Conservation (phyloP, 257 asterid genomes). For the Fraxinus pennsylvanica region DNA sequence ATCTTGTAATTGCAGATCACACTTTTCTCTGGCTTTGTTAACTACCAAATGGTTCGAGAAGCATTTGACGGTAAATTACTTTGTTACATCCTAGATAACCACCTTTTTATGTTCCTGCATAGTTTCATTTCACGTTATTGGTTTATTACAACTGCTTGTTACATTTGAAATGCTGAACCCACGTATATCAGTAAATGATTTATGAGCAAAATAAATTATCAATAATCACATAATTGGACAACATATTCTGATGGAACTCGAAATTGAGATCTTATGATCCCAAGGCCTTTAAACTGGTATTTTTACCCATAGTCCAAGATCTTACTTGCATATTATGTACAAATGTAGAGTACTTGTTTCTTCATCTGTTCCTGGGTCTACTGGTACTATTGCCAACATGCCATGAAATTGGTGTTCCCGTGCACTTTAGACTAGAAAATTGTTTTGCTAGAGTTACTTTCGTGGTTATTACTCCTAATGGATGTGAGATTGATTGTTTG, state of each 20-base stretch:
- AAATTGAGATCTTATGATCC: slow-evolving; percentile 7
- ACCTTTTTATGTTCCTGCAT: not conserved
- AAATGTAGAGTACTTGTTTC: not conserved
- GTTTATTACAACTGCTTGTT: not conserved
- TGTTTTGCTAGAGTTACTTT: not conserved
- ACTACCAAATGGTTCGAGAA: slow-evolving; percentile 98
- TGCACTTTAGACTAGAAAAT: not conserved
- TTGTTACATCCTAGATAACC: not conserved
- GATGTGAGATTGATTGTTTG: slow-evolving; percentile 1
- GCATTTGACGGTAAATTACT: slow-evolving; percentile 81
- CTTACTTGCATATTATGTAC: slow-evolving; percentile 4
- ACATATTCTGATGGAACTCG: slow-evolving; percentile 6
- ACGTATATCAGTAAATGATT: not conserved
- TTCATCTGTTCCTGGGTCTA: not conserved
- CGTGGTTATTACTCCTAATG: not conserved
- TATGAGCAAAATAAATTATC: not conserved
- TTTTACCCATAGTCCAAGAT: not conserved
- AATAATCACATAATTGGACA: slow-evolving; percentile 17
- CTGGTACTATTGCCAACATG: not conserved
- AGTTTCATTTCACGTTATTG: not conserved
- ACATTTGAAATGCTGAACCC: not conserved
- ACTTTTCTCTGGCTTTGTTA: slow-evolving; percentile 94
- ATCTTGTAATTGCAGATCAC: slow-evolving; percentile 61
- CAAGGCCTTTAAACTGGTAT: slow-evolving; percentile 7
- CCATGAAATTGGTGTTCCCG: slow-evolving; percentile 1